Percentiles rank a stretch among this genome's conserved stretches.
Conservation (phyloP, 1,284 basidiomycete species). For the Moesziomyces parantarcticus region DNA sequence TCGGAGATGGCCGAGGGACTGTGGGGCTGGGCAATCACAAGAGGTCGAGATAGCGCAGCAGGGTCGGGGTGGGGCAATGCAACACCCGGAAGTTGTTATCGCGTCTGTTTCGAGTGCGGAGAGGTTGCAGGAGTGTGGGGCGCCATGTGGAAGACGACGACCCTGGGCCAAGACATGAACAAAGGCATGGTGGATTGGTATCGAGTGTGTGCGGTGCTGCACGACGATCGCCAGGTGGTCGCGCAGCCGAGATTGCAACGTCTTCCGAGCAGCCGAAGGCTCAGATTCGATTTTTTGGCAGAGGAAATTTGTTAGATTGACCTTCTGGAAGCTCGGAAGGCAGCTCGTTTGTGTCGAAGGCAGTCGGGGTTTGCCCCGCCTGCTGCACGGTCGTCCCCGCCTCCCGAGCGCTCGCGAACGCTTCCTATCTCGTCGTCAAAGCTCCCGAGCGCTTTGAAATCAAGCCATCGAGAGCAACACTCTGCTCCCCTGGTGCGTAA, state of each 20-base stretch:
- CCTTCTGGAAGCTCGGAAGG: conserved; percentile 31
- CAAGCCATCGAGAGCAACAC: not conserved
- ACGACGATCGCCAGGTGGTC: conserved; percentile 6
- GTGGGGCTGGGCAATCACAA: conserved; percentile 43
- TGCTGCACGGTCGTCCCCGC: conserved; percentile 1
- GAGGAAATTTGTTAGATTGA: conserved; percentile 10
- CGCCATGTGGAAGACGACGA: conserved; percentile 28
- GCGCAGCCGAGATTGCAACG: conserved; percentile 5
- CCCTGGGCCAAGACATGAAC: not conserved
- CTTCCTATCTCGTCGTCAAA: not conserved
- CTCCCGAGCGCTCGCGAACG: not conserved
- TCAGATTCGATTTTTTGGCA: conserved; percentile 15
- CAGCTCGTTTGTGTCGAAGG: not conserved
- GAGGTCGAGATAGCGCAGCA: conserved; percentile 21
- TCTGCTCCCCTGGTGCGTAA: not conserved
- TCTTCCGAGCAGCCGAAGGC: conserved; percentile 33
- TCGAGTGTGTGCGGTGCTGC: not conserved
- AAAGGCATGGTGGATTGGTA: conserved; percentile 2
- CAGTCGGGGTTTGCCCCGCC: conserved; percentile 9
- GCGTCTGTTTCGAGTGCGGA: not conserved
- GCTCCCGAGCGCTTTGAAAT: no score
- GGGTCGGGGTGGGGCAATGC: not conserved
- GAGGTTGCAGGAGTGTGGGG: conserved; percentile 27
- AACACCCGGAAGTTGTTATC: conserved; percentile 34
- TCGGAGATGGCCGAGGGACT: conserved; percentile 40